Base-by-base conservation (phyloP, 805 yeast species). In the Kodamaea sagamina region DNA sequence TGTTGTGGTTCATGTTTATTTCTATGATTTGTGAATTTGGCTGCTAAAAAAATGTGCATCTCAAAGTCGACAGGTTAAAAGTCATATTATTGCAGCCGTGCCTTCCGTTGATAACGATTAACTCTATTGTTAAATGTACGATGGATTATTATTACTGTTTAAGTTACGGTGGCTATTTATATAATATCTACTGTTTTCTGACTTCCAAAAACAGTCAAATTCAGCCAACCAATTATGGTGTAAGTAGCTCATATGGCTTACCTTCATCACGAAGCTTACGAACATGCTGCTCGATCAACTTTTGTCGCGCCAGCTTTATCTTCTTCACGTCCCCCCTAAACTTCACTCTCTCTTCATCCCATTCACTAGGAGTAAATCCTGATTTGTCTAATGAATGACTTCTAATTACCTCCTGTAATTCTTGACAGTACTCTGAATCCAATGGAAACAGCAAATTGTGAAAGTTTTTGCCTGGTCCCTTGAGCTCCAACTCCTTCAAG, bases 391-490 rank as follows among this genome's bases (percentile, higher is more conserved):
- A 24, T 6, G 44, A 48, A n/a, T 42, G 41, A 4, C 27, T 35
- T 10, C 38, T 39, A 8, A 57, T 41, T 45, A 52, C 43, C 24
- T 45, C 44, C 41, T 44, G 49, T 7, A 59, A 25, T n/a, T 54
- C 46, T 35, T 54, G 47, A 39, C 56, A 52, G 44, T 56, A 59
- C 9, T 43, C 47, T 15, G 38, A 50, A 41, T 59, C 63, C 21
- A 48, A 38, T 2, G 56, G 56, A 31, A 47, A 52, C 18, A 44
- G 44, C 28, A 59, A 44, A 7, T 47, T 43, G 35, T 58, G 62
- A 41, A 58, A 54, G 10, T 32, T 28, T 22, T 42, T 42, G 2
- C 47, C 48, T 7, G 31, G 2, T 1, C 74, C 73, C 21, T 61
- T 55, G 7, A 21, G 39, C 10, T 39, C 39, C 28, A 55, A 45